Percentiles rank a stretch among this genome's conserved stretches.
Conservation (phyloP, 805 yeast genomes). For the Pichia californica region DNA sequence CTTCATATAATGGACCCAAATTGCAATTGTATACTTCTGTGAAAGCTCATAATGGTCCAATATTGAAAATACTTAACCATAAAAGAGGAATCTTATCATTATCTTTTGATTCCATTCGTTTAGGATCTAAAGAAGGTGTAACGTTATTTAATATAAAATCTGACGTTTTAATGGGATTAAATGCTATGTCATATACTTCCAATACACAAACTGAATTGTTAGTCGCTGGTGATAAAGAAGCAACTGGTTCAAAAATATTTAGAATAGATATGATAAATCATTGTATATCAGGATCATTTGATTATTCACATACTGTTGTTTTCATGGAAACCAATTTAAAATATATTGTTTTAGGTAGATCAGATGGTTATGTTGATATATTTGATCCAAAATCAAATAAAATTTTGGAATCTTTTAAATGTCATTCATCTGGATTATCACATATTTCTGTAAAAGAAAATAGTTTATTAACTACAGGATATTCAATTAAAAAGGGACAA, state of each 20-base stretch:
- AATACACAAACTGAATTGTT: constrained; percentile 37
- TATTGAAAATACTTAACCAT: constrained; percentile 47
- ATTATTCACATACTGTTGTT: constrained; percentile 40
- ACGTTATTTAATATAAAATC: constrained; percentile 29
- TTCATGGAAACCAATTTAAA: constrained; percentile 46
- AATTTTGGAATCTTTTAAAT: constrained; percentile 46
- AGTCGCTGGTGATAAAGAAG: constrained; percentile 34
- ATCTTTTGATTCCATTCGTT: constrained; percentile 43
- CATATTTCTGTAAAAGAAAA: constrained; percentile 61
- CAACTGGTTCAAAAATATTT: constrained; percentile 29
- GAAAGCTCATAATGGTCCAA: constrained; percentile 43
- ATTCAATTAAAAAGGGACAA: constrained; percentile 55
- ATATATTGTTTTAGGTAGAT: constrained; percentile 51
- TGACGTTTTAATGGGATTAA: constrained; percentile 28
- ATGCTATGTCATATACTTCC: constrained; percentile 37
- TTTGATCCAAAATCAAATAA: constrained; percentile 48
- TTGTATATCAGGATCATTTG: constrained; percentile 29
- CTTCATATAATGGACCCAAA: constrained; percentile 39
- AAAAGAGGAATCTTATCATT: constrained; percentile 54
- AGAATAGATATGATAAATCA: constrained; percentile 39
- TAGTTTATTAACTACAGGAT: constrained; percentile 75
- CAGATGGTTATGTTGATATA: constrained; percentile 56
- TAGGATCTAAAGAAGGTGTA: constrained; percentile 55
- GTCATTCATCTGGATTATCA: constrained; percentile 56
- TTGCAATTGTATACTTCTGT: constrained; percentile 54